Conservation (phyloP, 768 basidiomycete species). For the Saitozyma sp. region DNA sequence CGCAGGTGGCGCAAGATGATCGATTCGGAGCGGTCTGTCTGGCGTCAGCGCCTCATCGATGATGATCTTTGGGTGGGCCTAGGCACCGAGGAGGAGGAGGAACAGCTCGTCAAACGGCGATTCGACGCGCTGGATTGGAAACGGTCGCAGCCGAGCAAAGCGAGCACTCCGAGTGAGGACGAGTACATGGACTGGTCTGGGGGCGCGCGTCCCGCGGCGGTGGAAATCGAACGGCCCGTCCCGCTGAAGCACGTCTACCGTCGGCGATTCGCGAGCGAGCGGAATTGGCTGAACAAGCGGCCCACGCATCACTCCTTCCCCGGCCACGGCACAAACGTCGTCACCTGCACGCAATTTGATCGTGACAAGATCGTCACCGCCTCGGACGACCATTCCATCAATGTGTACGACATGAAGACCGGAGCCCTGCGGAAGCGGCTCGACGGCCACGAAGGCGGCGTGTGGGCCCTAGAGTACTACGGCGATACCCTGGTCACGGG, state of each 20-base stretch:
- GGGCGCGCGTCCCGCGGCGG: not conserved
- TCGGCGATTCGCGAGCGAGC: slow-evolving; percentile 75
- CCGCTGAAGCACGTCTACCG: slow-evolving; percentile 80
- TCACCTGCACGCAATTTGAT: slow-evolving; percentile 94
- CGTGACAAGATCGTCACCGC: slow-evolving; percentile 93
- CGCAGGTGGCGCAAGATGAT: slow-evolving; percentile 87
- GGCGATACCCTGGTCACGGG: slow-evolving; percentile 75
- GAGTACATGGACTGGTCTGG: slow-evolving; percentile 44
- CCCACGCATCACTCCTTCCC: slow-evolving; percentile 73
- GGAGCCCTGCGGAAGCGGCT: slow-evolving; percentile 73
- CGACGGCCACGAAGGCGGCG: slow-evolving; percentile 90
- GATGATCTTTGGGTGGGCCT: slow-evolving; percentile 89
- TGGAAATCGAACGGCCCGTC: slow-evolving; percentile 20
- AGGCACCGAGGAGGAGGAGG: slow-evolving; percentile 77
- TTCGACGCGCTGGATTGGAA: slow-evolving; percentile 36
- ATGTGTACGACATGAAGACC: slow-evolving; percentile 84
- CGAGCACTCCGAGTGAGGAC: slow-evolving; percentile 53
- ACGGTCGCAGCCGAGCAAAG: slow-evolving; percentile 2
- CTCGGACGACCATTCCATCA: slow-evolving; percentile 95
- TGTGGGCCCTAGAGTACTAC: slow-evolving; percentile 83
- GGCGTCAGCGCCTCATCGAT: slow-evolving; percentile 79
- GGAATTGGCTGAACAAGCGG: slow-evolving; percentile 70
- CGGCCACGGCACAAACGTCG: slow-evolving; percentile 77
- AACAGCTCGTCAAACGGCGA: slow-evolving; percentile 64
- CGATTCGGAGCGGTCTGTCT: slow-evolving; percentile 84